Conservation (phyloP, 371 early-diverging fungal genomes). For the Mortierella sp. region DNA sequence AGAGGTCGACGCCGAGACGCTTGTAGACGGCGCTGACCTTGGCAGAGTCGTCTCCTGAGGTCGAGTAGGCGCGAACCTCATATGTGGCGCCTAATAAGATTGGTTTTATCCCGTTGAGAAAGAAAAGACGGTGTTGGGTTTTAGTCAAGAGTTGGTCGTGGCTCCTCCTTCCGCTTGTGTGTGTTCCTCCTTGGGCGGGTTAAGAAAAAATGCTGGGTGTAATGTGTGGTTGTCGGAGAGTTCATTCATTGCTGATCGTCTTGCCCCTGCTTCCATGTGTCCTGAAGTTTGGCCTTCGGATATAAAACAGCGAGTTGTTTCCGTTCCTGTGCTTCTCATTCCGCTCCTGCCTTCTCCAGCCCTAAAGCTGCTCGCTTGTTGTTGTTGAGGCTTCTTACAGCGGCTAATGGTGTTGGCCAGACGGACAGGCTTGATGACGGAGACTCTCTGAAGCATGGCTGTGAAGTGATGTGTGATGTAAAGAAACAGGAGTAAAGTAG, state of each 20-base stretch:
- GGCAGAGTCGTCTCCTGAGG: conserved; percentile 20
- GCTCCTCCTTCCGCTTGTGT: not conserved
- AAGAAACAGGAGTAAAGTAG: not conserved
- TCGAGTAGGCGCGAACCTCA: conserved; percentile 37
- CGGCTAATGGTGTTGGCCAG: conserved; percentile 35
- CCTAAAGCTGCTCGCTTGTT: not conserved
- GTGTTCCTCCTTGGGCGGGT: not conserved
- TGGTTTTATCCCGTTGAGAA: not conserved
- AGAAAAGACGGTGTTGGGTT: not conserved
- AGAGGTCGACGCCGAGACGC: conserved; percentile 62
- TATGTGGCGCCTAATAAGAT: conserved; percentile 49
- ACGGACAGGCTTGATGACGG: conserved; percentile 35
- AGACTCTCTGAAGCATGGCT: conserved; percentile 49
- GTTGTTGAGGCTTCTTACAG: conserved; percentile 27
- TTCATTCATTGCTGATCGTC: conserved; percentile 9
- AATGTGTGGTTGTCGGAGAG: not conserved
- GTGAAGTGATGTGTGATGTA: conserved; percentile 3
- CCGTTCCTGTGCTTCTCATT: not conserved
- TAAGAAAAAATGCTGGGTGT: not conserved
- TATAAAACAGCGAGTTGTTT: not conserved
- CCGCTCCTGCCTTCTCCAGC: not conserved
- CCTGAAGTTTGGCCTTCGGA: not conserved
- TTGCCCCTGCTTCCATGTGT: not conserved
- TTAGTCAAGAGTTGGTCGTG: not conserved
- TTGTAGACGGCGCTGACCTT: conserved; percentile 44